Base-by-base conservation (phyloP, 1,284 basidiomycete genomes). In the Boletus smithii region DNA sequence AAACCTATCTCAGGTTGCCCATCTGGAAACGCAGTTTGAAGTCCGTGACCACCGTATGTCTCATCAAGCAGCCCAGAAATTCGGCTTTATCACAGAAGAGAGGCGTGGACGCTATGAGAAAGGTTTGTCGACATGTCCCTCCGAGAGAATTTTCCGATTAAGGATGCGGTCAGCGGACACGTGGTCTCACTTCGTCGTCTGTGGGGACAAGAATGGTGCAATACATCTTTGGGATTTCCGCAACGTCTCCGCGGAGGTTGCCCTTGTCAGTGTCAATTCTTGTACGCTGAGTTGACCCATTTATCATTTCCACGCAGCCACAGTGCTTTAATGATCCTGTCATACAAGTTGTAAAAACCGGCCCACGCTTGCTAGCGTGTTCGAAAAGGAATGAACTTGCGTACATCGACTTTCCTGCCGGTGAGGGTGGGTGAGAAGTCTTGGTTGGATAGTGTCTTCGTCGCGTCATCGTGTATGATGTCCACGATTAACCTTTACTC, bases 1-100 rank as follows among this genome's bases (percentile, higher is more conserved):
- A 31, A 56, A 2, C 13, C 7, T 23, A 16, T 43, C 30, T 17
- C 45, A 77, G 77, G 67, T 79, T 39, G 70, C 69, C 11, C 74
- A 78, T 55, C 65, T 74, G 23, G 77, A 80, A 53, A 65, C 70
- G 24, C 78, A 80, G 51, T 77, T 75, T 48, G 77, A 80, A 53
- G 48, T 79, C 23, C 73, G 70, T 23, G 78, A 80, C 54, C 66
- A 70, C 51, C 68, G 77, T 11, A 42, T 62, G 33, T 67, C 71
- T 14, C 53, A 57, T 29, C 49, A 51, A 24, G 60, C 71, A 4
- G 69, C 69, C 13, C 65, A 69, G 44, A 63, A 73, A 35, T 79
- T 80, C 51, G 76, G 77, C 8, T 77, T 72, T 52, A 36, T 55
- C 13, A 61, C 62, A 14, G 48, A 52, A 5, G 68, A 70, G 35